Evolutionary conservation across 352 stramenopile species (phyloP).

Genomic region (Globisporangium cystogenes): DNA sequence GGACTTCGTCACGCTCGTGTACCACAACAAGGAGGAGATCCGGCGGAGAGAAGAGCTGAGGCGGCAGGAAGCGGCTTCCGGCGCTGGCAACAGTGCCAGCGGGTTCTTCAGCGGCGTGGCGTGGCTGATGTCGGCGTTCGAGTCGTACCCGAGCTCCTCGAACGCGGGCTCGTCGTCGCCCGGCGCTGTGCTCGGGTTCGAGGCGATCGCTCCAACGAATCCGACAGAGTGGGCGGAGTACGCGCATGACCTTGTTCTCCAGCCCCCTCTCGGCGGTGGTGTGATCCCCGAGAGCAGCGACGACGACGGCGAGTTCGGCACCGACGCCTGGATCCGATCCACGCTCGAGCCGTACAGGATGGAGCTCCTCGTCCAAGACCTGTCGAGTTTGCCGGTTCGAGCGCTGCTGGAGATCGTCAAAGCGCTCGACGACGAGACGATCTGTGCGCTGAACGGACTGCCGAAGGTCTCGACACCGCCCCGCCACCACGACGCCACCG

Average conservation of each 20-base stretch:
- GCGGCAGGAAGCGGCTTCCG: slow-evolving; percentile 22
- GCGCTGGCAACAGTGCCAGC: slow-evolving; percentile 11
- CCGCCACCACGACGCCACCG: not conserved
- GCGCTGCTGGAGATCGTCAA: slow-evolving; percentile 42
- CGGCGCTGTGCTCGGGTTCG: slow-evolving; percentile 1
- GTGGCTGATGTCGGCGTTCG: slow-evolving; percentile 67
- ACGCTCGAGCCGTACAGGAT: slow-evolving; percentile 66
- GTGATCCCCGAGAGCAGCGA: slow-evolving; percentile 6
- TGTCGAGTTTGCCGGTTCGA: slow-evolving; percentile 39
- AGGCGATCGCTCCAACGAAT: slow-evolving; percentile 20
- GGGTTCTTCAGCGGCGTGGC: slow-evolving; percentile 71
- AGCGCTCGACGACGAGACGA: slow-evolving; percentile 49
- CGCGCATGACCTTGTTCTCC: slow-evolving; percentile 44
- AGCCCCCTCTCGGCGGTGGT: slow-evolving; percentile 6
- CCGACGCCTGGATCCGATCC: slow-evolving; percentile 50
- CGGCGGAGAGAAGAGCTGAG: slow-evolving; percentile 38
- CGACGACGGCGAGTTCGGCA: slow-evolving; percentile 29
- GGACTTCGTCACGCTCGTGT: slow-evolving; percentile 54
- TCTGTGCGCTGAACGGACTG: slow-evolving; percentile 23
- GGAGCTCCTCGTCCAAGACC: slow-evolving; percentile 53
- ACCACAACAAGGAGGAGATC: slow-evolving; percentile 50
- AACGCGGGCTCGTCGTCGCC: slow-evolving; percentile 7
- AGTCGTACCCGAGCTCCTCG: slow-evolving; percentile 30
- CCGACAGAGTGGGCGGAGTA: slow-evolving; percentile 37
- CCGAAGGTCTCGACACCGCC: slow-evolving; percentile 7